A percentile compares a stretch with the other conserved stretches of the same genome.
Evolutionary conservation across 2,329 filamentous ascomycete species (phyloP).

Genomic region (Neofusicoccum parvum): DNA sequence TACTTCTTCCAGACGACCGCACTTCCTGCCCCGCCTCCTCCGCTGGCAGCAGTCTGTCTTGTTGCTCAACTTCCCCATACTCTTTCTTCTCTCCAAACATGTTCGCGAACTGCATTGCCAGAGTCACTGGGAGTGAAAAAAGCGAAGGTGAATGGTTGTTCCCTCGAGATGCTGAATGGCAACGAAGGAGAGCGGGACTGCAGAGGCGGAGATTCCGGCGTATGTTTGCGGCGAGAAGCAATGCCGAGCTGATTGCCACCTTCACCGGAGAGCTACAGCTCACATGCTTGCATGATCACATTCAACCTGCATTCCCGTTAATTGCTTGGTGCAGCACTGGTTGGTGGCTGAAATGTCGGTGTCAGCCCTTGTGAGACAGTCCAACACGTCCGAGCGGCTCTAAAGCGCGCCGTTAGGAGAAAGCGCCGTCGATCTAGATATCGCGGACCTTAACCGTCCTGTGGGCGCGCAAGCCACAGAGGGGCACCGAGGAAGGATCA

Average conservation of each 20-base stretch:
- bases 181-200: background rate
- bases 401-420: background rate
- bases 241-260: background rate
- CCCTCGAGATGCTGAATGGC: background rate
- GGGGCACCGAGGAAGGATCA: background rate
- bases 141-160: background rate
- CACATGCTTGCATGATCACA: background rate
- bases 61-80: background rate
- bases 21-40: background rate
- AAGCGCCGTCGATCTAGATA: background rate
- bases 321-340: background rate
- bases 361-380: background rate
- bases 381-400: background rate
- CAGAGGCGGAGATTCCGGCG: too few relatives aligned
- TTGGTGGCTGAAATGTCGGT: background rate
- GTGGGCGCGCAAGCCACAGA: background rate
- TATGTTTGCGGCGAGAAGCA: too few relatives aligned
- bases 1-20: too few relatives aligned
- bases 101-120: background rate
- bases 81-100: background rate
- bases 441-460: background rate
- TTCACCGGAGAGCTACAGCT: background rate
- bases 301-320: background rate
- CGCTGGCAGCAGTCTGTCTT: background rate
- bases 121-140: too few relatives aligned